Percentiles rank a stretch among this genome's conserved stretches.
Conservation (phyloP, 257 asterid genomes). For the Penstemon newberryi region DNA sequence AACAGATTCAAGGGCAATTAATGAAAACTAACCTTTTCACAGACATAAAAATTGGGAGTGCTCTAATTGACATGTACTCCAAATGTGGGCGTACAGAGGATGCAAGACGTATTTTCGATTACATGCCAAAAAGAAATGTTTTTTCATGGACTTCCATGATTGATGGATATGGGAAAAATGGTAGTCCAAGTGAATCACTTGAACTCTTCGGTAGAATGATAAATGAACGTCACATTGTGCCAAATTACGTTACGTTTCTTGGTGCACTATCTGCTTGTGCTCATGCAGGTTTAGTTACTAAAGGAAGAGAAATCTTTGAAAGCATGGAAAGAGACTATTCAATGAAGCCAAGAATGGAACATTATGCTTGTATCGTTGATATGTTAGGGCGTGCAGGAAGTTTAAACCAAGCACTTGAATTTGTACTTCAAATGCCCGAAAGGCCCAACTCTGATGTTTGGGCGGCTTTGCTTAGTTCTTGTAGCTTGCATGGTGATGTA, state of each 20-base stretch:
- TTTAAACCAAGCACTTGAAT: constrained; percentile 63
- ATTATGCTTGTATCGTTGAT: constrained; percentile 87
- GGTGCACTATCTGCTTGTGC: constrained; percentile 83
- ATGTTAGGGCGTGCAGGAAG: constrained; percentile 81
- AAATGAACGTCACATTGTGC: constrained; percentile 32
- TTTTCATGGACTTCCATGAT: constrained; percentile 95
- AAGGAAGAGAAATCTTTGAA: constrained; percentile 63
- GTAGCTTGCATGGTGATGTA: constrained; percentile 75
- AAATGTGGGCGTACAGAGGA: constrained; percentile 80
- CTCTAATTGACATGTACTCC: constrained; percentile 82
- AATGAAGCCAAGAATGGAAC: constrained; percentile 89
- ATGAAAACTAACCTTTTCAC: constrained; percentile 50
- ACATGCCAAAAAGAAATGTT: constrained; percentile 71
- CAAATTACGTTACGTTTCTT: constrained; percentile 80
- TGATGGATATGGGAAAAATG: constrained; percentile 91
- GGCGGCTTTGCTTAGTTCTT: constrained; percentile 83
- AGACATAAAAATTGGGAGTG: constrained; percentile 75
- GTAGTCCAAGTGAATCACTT: constrained; percentile 67
- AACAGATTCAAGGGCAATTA: constrained; percentile 70
- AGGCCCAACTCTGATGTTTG: constrained; percentile 81
- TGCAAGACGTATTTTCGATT: constrained; percentile 61
- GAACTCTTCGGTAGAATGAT: constrained; percentile 59
- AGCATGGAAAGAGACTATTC: constrained; percentile 57
- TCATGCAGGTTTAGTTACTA: constrained; percentile 70
- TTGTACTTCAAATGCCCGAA: constrained; percentile 61